Conservation (phyloP, 2,329 filamentous ascomycete genomes). For the Rachicladosporium sp. region DNA sequence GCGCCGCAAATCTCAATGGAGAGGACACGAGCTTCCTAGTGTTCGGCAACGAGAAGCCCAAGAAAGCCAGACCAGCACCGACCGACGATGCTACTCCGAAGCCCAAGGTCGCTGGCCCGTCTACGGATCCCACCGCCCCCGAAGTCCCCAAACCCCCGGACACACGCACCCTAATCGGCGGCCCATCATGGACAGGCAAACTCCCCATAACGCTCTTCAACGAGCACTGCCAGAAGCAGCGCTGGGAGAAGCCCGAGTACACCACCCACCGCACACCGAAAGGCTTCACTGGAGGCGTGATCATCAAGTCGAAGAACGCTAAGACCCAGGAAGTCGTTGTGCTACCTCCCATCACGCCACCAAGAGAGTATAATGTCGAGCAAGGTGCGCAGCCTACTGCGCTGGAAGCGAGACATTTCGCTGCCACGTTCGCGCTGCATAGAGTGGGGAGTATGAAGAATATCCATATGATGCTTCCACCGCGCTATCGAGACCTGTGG, state of each 20-base stretch:
- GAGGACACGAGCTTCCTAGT: slow-evolving; percentile 39
- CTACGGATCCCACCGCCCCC: slow-evolving; percentile 8
- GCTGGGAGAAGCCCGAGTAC: slow-evolving; percentile 91
- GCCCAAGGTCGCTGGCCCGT: slow-evolving; percentile 19
- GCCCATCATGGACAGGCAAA: slow-evolving; percentile 94
- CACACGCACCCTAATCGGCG: slow-evolving; percentile 71
- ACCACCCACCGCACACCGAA: slow-evolving; percentile 42
- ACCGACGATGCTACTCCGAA: slow-evolving; percentile 8
- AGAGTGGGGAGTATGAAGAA: slow-evolving; percentile 93
- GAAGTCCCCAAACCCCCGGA: slow-evolving; percentile 46
- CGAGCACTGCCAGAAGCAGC: slow-evolving; percentile 90
- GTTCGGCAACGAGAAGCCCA: slow-evolving; percentile 31
- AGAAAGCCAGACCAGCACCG: slow-evolving; percentile 17
- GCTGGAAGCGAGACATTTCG: slow-evolving; percentile 84
- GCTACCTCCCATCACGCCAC: slow-evolving; percentile 72
- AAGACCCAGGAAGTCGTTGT: slow-evolving; percentile 70
- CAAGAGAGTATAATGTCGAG: slow-evolving; percentile 57
- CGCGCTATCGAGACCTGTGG: slow-evolving; percentile 81
- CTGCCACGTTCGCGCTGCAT: slow-evolving; percentile 82
- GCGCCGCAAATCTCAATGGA: slow-evolving; percentile 25
- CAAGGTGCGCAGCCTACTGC: slow-evolving; percentile 65
- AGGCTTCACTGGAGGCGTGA: slow-evolving; percentile 57
- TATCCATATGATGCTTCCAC: slow-evolving; percentile 85
- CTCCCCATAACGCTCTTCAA: slow-evolving; percentile 84
- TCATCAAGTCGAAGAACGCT: slow-evolving; percentile 57